phyloP scores from a whole-genome alignment of 1,284 basidiomycete genomes.

The Ganoderma boninense region DNA sequence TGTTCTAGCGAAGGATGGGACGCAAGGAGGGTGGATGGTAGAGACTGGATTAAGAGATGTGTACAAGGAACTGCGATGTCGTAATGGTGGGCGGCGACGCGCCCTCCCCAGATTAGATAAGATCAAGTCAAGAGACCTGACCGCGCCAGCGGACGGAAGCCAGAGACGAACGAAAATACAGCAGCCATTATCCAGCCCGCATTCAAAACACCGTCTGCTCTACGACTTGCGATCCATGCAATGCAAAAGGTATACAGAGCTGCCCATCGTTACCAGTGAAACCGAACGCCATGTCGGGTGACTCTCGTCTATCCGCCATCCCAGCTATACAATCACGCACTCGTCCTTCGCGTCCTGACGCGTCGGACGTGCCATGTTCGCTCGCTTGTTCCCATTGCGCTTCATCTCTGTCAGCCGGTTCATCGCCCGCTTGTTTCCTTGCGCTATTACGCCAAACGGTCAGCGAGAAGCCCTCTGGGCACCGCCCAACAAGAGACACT shows the following conservation, averaged over 20 bases:
- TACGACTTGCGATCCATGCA: slow-evolving; percentile 2
- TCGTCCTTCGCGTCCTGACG: slow-evolving; percentile 92
- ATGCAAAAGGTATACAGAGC: slow-evolving; percentile 12
- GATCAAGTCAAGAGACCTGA: slow-evolving; percentile 25
- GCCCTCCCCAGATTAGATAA: slow-evolving; percentile 37
- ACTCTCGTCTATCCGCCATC: background rate
- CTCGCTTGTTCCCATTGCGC: slow-evolving; percentile 76
- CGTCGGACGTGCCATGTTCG: slow-evolving; percentile 83
- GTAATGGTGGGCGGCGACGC: slow-evolving; percentile 16
- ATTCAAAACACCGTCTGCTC: slow-evolving; percentile 4
- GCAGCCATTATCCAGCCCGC: slow-evolving; percentile 12
- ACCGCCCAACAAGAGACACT: slow-evolving; percentile 41
- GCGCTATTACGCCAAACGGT: slow-evolving; percentile 59
- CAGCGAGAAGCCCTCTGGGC: background rate
- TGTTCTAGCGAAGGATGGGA: background rate
- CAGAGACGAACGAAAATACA: slow-evolving; percentile 17
- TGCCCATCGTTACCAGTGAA: background rate
- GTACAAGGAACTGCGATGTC: slow-evolving; percentile 20
- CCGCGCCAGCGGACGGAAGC: slow-evolving; percentile 4
- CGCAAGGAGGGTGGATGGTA: slow-evolving; percentile 1
- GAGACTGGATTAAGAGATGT: slow-evolving; percentile 28
- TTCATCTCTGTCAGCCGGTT: slow-evolving; percentile 93
- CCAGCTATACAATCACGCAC: slow-evolving; percentile 77
- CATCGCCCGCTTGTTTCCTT: slow-evolving; percentile 96
- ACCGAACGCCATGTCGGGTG: background rate